These are phyloP conservation scores for Salisapilia sapeloensis DNA, from an alignment of 352 stramenopile species.

Conservation along the genomic window DNA sequence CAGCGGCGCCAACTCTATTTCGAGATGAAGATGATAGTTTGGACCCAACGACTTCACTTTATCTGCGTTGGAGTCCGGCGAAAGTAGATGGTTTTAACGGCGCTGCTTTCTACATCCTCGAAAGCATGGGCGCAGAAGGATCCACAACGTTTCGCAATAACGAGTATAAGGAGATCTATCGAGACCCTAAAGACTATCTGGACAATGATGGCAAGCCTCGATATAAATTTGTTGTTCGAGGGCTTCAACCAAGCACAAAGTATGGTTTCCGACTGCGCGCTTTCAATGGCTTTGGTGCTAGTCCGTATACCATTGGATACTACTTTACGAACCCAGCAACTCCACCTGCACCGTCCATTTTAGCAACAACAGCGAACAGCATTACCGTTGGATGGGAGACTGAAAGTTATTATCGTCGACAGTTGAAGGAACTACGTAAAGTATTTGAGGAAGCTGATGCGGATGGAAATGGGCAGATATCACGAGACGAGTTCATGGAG, in stretches of 20 bases:
- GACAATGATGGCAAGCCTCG: constrained; percentile 64
- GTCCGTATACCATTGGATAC: constrained; percentile 66
- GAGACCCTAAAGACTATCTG: constrained; percentile 75
- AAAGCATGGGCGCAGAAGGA: constrained; percentile 61
- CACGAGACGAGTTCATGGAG: constrained; percentile 73
- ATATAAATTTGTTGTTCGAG: constrained; percentile 49
- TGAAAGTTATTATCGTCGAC: constrained; percentile 39
- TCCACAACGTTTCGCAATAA: constrained; percentile 44
- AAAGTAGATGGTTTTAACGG: constrained; percentile 39
- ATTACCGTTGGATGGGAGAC: constrained; percentile 66
- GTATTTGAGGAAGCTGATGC: constrained; percentile 72
- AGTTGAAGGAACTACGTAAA: constrained; percentile 50
- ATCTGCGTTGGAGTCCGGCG: constrained; percentile 52
- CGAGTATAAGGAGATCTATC: constrained; percentile 66
- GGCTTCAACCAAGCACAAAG: constrained; percentile 69
- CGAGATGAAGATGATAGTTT: constrained; percentile 25
- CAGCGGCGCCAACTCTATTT: constrained; percentile 33
- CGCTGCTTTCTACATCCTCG: constrained; percentile 67
- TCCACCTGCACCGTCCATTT: constrained; percentile 45
- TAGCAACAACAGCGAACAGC: constrained; percentile 43
- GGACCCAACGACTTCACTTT: constrained; percentile 51
- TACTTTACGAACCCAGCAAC: constrained; percentile 69
- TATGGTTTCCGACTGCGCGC: constrained; percentile 82
- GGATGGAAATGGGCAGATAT: constrained; percentile 57
- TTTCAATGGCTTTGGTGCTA: constrained; percentile 83